Conservation (phyloP, 257 asterid species). For the Primulina huaijiensis region DNA sequence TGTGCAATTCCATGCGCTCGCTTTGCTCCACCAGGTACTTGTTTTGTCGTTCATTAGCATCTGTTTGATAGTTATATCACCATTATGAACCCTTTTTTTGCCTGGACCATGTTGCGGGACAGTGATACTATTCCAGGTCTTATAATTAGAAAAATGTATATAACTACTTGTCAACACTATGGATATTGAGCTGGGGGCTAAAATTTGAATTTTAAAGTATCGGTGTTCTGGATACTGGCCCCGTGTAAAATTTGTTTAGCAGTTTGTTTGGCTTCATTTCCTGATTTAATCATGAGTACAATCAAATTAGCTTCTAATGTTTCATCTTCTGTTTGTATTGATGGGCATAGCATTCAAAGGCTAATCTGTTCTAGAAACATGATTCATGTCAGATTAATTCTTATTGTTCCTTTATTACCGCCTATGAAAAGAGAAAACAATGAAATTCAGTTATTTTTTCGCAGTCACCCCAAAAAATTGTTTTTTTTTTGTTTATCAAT, state of each 20-base stretch:
- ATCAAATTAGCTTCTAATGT: background rate
- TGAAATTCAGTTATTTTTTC: background rate
- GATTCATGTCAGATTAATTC: background rate
- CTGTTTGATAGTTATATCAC: background rate
- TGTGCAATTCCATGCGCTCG: conserved; percentile 94
- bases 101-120: background rate
- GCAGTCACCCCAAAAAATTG: background rate
- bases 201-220: background rate
- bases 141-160: background rate
- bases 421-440: background rate
- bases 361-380: background rate
- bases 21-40: conserved; percentile 83
- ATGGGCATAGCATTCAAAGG: conserved; percentile 10
- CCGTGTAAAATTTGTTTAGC: background rate
- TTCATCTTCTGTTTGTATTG: background rate
- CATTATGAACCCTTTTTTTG: conserved; percentile 1
- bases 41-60: conserved; percentile 3
- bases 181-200: background rate
- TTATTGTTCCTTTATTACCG: background rate
- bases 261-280: conserved; percentile 7
- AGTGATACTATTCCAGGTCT: background rate
- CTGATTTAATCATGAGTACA: background rate
- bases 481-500: background rate
- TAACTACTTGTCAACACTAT: background rate
- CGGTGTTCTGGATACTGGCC: background rate